phyloP scores from a whole-genome alignment of 305 asterid species.

The Euphrasia arctica region DNA sequence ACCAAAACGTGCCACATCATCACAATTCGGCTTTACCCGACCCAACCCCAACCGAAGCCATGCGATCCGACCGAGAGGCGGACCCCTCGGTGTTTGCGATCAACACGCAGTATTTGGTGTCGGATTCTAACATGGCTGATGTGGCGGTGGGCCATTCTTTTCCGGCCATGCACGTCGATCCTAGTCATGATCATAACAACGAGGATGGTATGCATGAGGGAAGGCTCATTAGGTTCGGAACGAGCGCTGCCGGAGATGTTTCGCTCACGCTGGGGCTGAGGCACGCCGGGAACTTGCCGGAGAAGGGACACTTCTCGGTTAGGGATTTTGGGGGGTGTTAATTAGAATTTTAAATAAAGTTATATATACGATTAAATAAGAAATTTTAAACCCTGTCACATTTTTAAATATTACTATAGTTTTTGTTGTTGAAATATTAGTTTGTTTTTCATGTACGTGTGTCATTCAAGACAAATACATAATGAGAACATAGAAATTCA shows the following conservation, averaged over 20 bases:
- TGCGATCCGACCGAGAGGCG: slow-evolving; percentile 34
- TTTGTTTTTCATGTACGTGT: not conserved
- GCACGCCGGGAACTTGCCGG: slow-evolving; percentile 92
- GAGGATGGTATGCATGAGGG: slow-evolving; percentile 41
- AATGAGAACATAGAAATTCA: slow-evolving; percentile 25
- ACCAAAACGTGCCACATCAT: slow-evolving; percentile 37
- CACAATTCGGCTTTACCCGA: slow-evolving; percentile 17
- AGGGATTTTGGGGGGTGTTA: slow-evolving; percentile 57
- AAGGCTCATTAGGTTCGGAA: slow-evolving; percentile 71
- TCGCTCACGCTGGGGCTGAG: slow-evolving; percentile 95
- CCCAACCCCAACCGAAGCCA: too few relatives aligned
- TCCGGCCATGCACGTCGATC: slow-evolving; percentile 24
- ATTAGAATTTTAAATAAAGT: slow-evolving; percentile 19
- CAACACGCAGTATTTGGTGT: slow-evolving; percentile 38
- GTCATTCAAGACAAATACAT: slow-evolving; percentile 26
- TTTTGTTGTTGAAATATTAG: slow-evolving; percentile 15
- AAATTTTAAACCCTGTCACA: slow-evolving; percentile 28
- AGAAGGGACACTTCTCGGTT: slow-evolving; percentile 65
- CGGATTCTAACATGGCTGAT: slow-evolving; percentile 36
- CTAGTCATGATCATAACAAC: slow-evolving; percentile 9
- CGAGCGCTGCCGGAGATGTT: slow-evolving; percentile 74
- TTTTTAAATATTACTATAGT: not conserved
- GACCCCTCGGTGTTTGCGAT: slow-evolving; percentile 48
- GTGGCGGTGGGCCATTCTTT: slow-evolving; percentile 22
- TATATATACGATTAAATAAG: slow-evolving; percentile 26